Base-by-base conservation (phyloP, 306 rosid species). In the Quercus agrifolia region DNA sequence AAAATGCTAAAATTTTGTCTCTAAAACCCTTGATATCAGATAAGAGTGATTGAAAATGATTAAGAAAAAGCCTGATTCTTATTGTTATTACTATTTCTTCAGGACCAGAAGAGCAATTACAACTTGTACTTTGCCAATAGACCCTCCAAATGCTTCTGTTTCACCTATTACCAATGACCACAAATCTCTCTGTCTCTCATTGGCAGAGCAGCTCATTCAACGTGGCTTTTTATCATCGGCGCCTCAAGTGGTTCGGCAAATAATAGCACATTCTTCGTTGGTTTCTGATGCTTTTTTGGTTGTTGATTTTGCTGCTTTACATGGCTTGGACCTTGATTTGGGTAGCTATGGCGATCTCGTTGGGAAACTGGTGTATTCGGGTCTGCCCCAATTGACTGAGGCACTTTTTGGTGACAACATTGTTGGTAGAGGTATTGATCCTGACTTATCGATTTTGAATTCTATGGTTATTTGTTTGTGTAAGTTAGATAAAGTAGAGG, bases 401-500 rank as follows among this genome's bases (percentile, higher is more conserved):
- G n/a, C 11, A n/a, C 31, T 87, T 66, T 86, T 78, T 76, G 21
- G 46, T 10, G 71, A 74, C 13, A 46, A n/a, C 20, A 54, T 84
- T 73, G 4, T 33, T 67, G 4, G 77, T 5, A 76, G 80, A 76
- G 86, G 77, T 69, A 67, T 71, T 6, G 17, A 76, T 58, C 80
- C 78, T 25, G 84, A 79, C 64, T 51, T 74, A 18, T 61, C 72
- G 2, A 64, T 81, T 74, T 69, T 81, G 71, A 83, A 82, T 82
- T 79, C 84, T 67, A 79, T 84, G 88, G 76, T 87, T 13, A 59
- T 77, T 61, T 81, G 84, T 76, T 87, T 58, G 13, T 79, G 71
- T 52, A 79, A 78, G 76, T 81, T 87, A 41, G 90, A 84, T 35
- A 87, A 84, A 61, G 11, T 81, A 73, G 84, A 84, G 56, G 84